A percentile compares a stretch with the other conserved stretches of the same genome.
Conservation (phyloP, 768 basidiomycete genomes). For the Boletus rubroflammeus region DNA sequence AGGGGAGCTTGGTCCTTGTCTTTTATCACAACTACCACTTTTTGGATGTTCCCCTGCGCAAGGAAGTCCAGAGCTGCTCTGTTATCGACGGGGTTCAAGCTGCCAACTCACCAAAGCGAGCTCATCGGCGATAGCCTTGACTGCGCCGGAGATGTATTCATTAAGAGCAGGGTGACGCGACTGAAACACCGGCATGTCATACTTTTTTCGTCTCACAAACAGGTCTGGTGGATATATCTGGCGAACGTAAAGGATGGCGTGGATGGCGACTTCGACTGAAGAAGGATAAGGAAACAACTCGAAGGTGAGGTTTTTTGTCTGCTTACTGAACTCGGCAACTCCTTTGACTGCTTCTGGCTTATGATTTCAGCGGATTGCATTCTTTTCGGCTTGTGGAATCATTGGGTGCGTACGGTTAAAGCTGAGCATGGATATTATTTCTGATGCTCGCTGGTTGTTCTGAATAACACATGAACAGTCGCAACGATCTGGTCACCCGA, state of each 20-base stretch:
- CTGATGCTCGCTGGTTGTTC: background rate
- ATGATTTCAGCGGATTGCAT: constrained; percentile 9
- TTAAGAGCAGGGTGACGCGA: constrained; percentile 88
- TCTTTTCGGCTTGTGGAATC: background rate
- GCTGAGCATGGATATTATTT: constrained; percentile 28
- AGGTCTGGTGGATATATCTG: constrained; percentile 87
- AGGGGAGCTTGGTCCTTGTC: constrained; percentile 73
- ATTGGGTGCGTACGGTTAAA: constrained; percentile 38
- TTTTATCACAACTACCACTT: constrained; percentile 82
- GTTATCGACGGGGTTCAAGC: background rate
- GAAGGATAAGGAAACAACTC: constrained; percentile 2
- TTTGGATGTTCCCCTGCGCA: constrained; percentile 68
- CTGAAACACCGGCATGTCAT: constrained; percentile 88
- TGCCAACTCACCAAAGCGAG: constrained; percentile 50
- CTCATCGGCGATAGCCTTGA: constrained; percentile 80
- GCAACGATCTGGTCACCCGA: background rate
- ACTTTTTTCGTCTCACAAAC: constrained; percentile 85
- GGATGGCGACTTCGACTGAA: constrained; percentile 90
- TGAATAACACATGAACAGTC: background rate
- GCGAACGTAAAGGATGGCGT: constrained; percentile 87
- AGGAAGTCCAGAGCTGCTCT: background rate
- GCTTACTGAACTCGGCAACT: constrained; percentile 69
- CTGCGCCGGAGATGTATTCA: constrained; percentile 84
- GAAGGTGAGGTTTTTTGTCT: background rate
- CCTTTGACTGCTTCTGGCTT: constrained; percentile 57